Evolutionary conservation across 2,329 filamentous ascomycete species (phyloP), one percentile per base, ranked within the genome.

Genomic region (Aurifilum marmelostoma): DNA sequence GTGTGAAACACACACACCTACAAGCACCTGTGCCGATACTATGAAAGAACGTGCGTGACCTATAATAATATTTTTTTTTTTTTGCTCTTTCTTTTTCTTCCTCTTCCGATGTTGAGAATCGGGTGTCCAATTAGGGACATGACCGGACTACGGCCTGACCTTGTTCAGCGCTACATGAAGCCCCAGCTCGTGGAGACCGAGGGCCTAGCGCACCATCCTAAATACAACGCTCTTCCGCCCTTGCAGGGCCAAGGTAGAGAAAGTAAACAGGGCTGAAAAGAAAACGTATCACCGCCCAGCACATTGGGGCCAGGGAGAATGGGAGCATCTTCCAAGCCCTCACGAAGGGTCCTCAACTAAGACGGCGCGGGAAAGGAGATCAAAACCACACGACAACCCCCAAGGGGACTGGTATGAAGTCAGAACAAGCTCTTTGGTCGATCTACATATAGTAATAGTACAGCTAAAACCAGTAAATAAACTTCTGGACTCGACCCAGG

Each of bases 1-100:
- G 32, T 59, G 56, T 59, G 56, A 59, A 59, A 59, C 56, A 29
- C 32, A n/a, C n/a, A n/a, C n/a, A n/a, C n/a, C n/a, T n/a, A n/a
- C n/a, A n/a, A n/a, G n/a, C n/a, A 8, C 21, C 18, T 47, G 29
- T n/a, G 56, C 56, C 32, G 32, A 18, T n/a, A 21, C 41, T 47
- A 47, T 47, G 21, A 9, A 18, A 47, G 18, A 21, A 47, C 41
- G 41, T n/a, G n/a, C n/a, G 5, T 3, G 16, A 18, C 43, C 43
- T 21, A 9, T 47, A n/a, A 2, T 47, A n/a, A n/a, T n/a, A n/a
- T n/a, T 47, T 47, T 47, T 47, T 2, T 7, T 47, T 2, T 7
- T 47, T n/a, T 2, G 6, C 37, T 39, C 9, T n/a, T n/a, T n/a
- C n/a, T 8, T n/a, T 21, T 43, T 3, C 41, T 39, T 39, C 37